Base-by-base conservation (phyloP, 108 stramenopile genomes). In the Cyclostephanos invisitatus region DNA sequence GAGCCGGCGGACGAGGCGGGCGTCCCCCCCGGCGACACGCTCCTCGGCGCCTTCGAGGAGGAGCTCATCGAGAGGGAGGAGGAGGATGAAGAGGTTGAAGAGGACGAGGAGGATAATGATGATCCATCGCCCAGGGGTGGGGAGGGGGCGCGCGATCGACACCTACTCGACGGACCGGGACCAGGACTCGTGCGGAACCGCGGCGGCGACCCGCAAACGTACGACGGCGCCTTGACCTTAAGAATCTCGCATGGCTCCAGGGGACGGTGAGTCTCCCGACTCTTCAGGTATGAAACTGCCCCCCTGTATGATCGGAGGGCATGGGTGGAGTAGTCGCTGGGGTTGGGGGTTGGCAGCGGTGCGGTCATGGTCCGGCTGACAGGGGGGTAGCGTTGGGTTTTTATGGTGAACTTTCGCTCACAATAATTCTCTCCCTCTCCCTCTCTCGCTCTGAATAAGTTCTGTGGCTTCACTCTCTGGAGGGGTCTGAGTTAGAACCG, bases 11-110 rank as follows among this genome's bases (percentile, higher is more conserved):
- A 78, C 8, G 77, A 60, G 40, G 77, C 50, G 1, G 54, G 55
- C 22, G 77, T 67, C 38, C 64, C 68, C n/a, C 70, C 70, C 11
- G 77, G 70, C 59, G 70, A 78, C 35, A 62, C 44, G 15, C 63
- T 70, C 32, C 77, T 36, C 24, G 70, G 58, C 29, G 35, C 65
- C 65, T 78, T 78, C 18, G 60, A 38, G 18, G 60, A 22, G 47
- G 44, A 36, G 21, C 18, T 68, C n/a, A n/a, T n/a, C n/a, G n/a
- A n/a, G n/a, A n/a, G n/a, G n/a, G n/a, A n/a, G n/a, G n/a, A n/a
- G n/a, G n/a, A n/a, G n/a, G n/a, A n/a, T 8, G 46, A 32, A 50
- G 58, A 42, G 9, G 53, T 7, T 24, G 76, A 56, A 37, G 68
- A 32, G 32, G 59, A 10, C 36, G 51, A 37, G 3, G 57, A 62